phyloP scores from a whole-genome alignment of 2,329 filamentous ascomycete genomes.

The Orbilia blumenaviensis region DNA sequence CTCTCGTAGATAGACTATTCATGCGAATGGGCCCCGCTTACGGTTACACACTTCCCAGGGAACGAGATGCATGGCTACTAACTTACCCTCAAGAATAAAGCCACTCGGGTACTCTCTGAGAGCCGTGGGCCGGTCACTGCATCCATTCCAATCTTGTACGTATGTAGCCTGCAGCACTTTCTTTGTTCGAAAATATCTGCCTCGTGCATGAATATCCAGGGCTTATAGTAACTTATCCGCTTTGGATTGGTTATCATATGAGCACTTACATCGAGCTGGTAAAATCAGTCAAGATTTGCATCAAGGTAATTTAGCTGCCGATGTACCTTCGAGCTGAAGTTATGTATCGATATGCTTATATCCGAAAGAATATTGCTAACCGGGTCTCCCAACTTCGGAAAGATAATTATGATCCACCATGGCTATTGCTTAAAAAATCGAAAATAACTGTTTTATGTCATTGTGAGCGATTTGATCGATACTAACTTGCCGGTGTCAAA shows the following conservation, averaged over 20 bases:
- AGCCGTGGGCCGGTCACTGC: too few species aligned
- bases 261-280: background rate
- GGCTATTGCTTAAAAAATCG: background rate
- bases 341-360: background rate
- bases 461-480: background rate
- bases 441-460: background rate
- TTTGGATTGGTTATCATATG: background rate
- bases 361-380: background rate
- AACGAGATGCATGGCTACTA: too few species aligned
- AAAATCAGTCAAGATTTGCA: background rate
- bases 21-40: too few species aligned
- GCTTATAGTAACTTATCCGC: background rate
- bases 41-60: too few species aligned
- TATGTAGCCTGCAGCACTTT: background rate
- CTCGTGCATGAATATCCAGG: background rate
- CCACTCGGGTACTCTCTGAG: too few species aligned
- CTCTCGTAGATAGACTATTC: too few species aligned
- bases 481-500: too few species aligned
- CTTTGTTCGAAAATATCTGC: background rate
- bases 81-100: too few species aligned
- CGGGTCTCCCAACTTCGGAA: background rate
- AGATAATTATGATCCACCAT: background rate
- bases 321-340: background rate
- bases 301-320: background rate
- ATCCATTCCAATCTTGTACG: too few species aligned